Evolutionary conservation across 2,329 filamentous ascomycete genomes (phyloP).

Genomic region (Salinomyces thailandicus): DNA sequence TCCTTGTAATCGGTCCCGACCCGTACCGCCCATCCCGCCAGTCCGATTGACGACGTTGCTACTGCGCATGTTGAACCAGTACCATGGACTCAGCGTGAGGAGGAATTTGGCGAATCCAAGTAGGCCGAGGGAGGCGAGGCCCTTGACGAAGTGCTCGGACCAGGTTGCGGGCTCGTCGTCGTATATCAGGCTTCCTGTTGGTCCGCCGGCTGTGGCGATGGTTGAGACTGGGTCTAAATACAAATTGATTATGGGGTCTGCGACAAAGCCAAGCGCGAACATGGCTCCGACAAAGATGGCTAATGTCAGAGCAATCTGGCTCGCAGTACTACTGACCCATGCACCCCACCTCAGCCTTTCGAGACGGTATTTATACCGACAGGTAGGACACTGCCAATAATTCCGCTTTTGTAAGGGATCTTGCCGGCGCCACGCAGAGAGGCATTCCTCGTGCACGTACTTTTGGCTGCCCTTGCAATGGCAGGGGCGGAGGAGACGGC

Average conservation of each 20-base stretch:
- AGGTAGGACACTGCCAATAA: constrained; percentile 82
- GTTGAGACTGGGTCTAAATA: constrained; percentile 62
- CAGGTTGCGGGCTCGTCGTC: constrained; percentile 52
- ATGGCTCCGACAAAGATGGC: constrained; percentile 60
- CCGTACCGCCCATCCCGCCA: constrained; percentile 42
- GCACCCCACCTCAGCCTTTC: constrained; percentile 65
- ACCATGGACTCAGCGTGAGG: constrained; percentile 61
- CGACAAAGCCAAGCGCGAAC: constrained; percentile 80
- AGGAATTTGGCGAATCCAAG: constrained; percentile 76
- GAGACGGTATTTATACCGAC: constrained; percentile 70
- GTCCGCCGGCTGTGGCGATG: constrained; percentile 25
- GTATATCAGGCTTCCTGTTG: constrained; percentile 21
- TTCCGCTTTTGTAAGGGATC: constrained; percentile 58
- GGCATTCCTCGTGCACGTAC: constrained; percentile 87
- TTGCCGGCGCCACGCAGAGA: constrained; percentile 70
- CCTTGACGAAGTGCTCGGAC: constrained; percentile 78
- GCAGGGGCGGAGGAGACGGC: constrained; percentile 78
- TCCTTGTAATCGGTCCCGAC: constrained; percentile 65
- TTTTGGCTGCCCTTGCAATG: constrained; percentile 86
- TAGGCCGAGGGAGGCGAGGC: constrained; percentile 78
- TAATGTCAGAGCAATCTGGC: constrained; percentile 62
- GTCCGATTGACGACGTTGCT: constrained; percentile 32
- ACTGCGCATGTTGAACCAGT: constrained; percentile 64
- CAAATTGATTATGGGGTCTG: constrained; percentile 82
- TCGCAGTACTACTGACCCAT: constrained; percentile 44